phyloP scores from a whole-genome alignment of 305 asterid genomes.

The Ajuga reptans region DNA sequence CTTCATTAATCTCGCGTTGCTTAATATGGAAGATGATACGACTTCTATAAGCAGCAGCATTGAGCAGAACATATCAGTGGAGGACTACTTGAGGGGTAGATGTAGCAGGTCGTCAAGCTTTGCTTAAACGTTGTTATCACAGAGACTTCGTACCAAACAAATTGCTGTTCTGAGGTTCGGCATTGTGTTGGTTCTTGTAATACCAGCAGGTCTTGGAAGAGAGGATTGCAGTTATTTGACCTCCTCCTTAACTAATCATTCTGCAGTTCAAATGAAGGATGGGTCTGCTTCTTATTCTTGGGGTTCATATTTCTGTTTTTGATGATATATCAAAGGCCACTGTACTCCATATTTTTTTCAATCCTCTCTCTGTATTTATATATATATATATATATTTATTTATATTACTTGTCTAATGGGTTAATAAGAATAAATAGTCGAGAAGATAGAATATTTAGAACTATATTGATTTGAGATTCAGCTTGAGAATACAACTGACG shows the following conservation, averaged over 20 bases:
- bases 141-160: background rate
- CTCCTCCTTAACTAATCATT: constrained; percentile 32
- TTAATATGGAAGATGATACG: constrained; percentile 52
- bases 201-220: constrained; percentile 31
- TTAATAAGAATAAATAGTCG: background rate
- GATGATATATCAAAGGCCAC: constrained; percentile 13
- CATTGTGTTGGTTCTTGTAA: background rate
- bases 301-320: constrained; percentile 8
- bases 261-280: background rate
- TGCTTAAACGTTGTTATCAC: constrained; percentile 15
- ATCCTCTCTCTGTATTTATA: background rate
- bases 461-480: too few species aligned
- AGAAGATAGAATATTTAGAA: too few species aligned
- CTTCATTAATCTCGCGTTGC: constrained; percentile 60
- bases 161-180: background rate
- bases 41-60: constrained; percentile 46
- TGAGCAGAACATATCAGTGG: constrained; percentile 48
- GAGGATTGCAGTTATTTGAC: constrained; percentile 24
- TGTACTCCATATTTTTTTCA: background rate
- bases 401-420: background rate
- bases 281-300: background rate
- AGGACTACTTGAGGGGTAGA: constrained; percentile 55
- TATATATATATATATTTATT: background rate
- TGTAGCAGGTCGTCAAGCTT: constrained; percentile 67
- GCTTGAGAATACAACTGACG: too few species aligned